These are phyloP conservation scores for Wolfiporia cocos DNA, from an alignment of 1,284 basidiomycete genomes.

Conservation along the genomic window DNA sequence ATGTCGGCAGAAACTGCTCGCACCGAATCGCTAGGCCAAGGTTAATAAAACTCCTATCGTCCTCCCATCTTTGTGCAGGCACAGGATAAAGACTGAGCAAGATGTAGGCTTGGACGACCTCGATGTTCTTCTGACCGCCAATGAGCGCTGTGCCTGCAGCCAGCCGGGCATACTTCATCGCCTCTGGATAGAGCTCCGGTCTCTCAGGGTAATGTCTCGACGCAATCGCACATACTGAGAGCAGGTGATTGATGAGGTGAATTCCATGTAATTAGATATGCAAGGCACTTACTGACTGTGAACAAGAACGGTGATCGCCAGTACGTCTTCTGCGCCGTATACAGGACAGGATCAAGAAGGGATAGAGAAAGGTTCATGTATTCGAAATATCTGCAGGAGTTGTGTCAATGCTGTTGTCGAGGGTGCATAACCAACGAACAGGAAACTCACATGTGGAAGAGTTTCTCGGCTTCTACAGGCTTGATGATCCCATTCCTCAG, in stretches of 20 bases:
- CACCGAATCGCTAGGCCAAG: slow-evolving; percentile 74
- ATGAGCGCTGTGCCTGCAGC: slow-evolving; percentile 71
- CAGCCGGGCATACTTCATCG: slow-evolving; percentile 67
- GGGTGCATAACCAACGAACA: not conserved
- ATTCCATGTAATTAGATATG: not conserved
- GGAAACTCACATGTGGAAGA: slow-evolving; percentile 73
- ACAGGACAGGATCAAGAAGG: slow-evolving; percentile 68
- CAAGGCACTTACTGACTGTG: slow-evolving; percentile 62
- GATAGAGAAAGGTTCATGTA: slow-evolving; percentile 71
- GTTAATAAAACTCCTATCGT: slow-evolving; percentile 75
- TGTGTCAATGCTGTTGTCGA: slow-evolving; percentile 7
- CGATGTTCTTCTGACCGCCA: slow-evolving; percentile 68
- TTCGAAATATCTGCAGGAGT: slow-evolving; percentile 55
- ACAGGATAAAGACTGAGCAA: slow-evolving; percentile 69
- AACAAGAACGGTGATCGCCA: slow-evolving; percentile 76
- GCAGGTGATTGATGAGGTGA: not conserved
- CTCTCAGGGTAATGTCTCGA: slow-evolving; percentile 65
- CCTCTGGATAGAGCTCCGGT: slow-evolving; percentile 57
- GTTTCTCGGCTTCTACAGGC: slow-evolving; percentile 63
- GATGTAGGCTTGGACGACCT: slow-evolving; percentile 69
- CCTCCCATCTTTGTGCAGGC: slow-evolving; percentile 70
- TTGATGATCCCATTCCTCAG: slow-evolving; percentile 65
- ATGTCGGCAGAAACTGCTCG: slow-evolving; percentile 6
- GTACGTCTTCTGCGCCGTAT: slow-evolving; percentile 68
- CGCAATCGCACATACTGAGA: slow-evolving; percentile 68